phyloP scores from a whole-genome alignment of 495 filamentous ascomycete species.

The Talaromyces borbonicus region DNA sequence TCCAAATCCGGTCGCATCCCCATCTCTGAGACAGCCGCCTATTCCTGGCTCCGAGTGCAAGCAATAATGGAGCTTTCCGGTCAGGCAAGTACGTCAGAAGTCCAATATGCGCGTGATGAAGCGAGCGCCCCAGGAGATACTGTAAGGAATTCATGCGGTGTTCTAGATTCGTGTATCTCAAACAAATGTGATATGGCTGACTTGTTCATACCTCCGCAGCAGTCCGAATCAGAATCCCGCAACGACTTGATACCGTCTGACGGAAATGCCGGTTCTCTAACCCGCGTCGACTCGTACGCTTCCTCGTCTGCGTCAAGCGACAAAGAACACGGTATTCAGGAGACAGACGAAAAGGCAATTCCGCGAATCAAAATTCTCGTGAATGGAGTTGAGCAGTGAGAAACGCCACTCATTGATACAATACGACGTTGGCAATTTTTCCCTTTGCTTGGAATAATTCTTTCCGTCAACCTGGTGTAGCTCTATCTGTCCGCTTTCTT shows the following conservation, averaged over 20 bases:
- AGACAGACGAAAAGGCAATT: neutral
- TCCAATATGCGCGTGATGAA: neutral
- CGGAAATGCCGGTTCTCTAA: neutral
- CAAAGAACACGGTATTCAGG: neutral
- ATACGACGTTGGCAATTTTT: too few relatives aligned
- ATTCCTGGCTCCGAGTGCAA: constrained; percentile 8
- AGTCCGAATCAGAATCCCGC: constrained; percentile 2
- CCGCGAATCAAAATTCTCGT: neutral
- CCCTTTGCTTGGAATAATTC: too few relatives aligned
- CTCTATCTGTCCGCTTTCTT: too few relatives aligned
- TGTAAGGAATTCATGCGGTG: too few relatives aligned
- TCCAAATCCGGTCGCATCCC: constrained; percentile 4
- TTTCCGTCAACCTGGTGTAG: too few relatives aligned
- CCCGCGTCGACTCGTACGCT: neutral
- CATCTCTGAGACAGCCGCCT: constrained; percentile 8
- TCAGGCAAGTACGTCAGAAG: neutral
- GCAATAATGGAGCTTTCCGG: constrained; percentile 6
- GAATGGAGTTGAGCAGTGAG: neutral
- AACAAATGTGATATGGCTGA: too few relatives aligned
- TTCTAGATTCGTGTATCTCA: too few relatives aligned
- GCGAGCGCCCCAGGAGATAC: too few relatives aligned
- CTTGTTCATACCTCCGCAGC: neutral
- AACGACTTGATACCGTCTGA: neutral
- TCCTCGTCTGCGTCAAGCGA: neutral
- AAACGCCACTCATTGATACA: too few relatives aligned